Evolutionary conservation across 768 basidiomycete species (phyloP), one percentile per base, ranked within the genome.

Genomic region (Leccinum aurantiacum): DNA sequence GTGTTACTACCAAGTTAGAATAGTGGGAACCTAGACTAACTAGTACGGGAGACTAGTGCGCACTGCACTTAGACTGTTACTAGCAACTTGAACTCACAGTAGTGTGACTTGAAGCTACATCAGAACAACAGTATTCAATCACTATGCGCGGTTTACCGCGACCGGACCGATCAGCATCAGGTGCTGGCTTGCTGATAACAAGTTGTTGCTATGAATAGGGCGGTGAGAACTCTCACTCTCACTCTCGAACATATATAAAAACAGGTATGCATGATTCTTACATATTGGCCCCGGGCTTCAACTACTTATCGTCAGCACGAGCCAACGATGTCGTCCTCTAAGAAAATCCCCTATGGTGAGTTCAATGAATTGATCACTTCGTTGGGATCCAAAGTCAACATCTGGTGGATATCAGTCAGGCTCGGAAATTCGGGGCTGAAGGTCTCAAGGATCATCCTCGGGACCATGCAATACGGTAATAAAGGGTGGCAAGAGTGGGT

Each of bases 401-500:
- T 53, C 49, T 2, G 3, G 13, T 13, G 50, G 24, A 58, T 41
- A 41, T 50, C 56, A 80, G 78, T 73, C 17, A 76, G 77, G 50
- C 74, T 79, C 19, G 83, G 83, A 19, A 76, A 75, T 38, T 80
- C 78, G 0, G 83, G 83, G 14, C 65, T 80, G 27, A 78, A 84
- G 68, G 77, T 85, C 8, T 84, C 82, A 14, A 77, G 69, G 64
- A 71, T 82, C 56, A 81, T 83, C 50, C 73, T 85, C 2, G 82
- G 83, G 1, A 77, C 77, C 49, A 80, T 80, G 80, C 72, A 75
- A 44, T 82, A 80, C 53, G 80, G 73, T 19, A 55, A 67, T 33
- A 73, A 79, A 13, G 76, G 80, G 13, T 87, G 85, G 82, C 78
- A 83, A 63, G 66, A 70, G 4, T 85, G 84, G 84, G 77, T 84